These are phyloP conservation scores for Tetrapisispora phaffii DNA, from an alignment of 805 yeast genomes.

Conservation along the genomic window DNA sequence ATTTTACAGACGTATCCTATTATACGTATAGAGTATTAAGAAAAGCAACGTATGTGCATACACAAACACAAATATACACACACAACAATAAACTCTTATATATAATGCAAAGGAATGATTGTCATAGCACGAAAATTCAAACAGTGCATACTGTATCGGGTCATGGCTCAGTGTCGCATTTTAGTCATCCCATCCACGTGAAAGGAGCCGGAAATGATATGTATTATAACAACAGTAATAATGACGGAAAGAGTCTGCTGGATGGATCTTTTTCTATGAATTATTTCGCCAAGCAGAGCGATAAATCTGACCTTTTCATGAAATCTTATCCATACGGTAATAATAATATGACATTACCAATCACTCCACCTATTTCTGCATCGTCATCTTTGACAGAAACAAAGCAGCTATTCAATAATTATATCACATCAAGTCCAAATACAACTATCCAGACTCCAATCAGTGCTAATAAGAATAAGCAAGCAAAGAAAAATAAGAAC, in stretches of 20 bases:
- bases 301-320: background rate
- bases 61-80: no score
- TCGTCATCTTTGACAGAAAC: constrained; percentile 1
- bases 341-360: background rate
- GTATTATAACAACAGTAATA: background rate
- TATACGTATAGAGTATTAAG: no score
- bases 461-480: background rate
- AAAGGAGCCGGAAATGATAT: background rate
- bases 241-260: background rate
- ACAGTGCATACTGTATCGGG: no score
- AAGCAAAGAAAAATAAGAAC: background rate
- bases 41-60: no score
- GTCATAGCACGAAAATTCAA: no score
- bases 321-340: background rate
- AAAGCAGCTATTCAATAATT: background rate
- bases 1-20: no score
- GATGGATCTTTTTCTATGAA: background rate
- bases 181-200: no score
- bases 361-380: constrained; percentile 1
- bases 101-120: no score
- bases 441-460: background rate
- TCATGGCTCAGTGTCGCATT: no score
- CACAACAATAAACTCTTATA: no score
- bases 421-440: background rate
- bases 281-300: background rate